phyloP scores from a whole-genome alignment of 1,139 yeast genomes.

The Arxiozyma heterogenica region DNA sequence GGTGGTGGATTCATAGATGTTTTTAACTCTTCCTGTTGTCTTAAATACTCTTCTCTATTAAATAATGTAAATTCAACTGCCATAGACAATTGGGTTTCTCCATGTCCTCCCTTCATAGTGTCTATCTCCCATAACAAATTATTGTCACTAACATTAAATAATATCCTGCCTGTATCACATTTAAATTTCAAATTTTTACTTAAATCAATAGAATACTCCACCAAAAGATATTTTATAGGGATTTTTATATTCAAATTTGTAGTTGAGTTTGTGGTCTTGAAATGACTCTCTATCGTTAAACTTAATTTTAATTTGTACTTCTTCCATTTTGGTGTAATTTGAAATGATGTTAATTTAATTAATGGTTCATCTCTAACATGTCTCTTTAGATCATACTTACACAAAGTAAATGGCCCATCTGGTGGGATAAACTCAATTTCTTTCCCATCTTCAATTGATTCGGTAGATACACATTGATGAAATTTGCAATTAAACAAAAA shows the following conservation, averaged over 20 bases:
- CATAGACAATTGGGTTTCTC: slow-evolving; percentile 45
- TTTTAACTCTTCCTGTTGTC: slow-evolving; percentile 39
- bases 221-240: slow-evolving; percentile 38
- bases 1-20: slow-evolving; percentile 38
- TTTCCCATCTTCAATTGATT: slow-evolving; percentile 36
- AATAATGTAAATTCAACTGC: slow-evolving; percentile 56
- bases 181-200: slow-evolving; percentile 50
- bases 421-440: slow-evolving; percentile 68
- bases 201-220: slow-evolving; percentile 38
- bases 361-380: slow-evolving; percentile 36
- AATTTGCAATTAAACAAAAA: slow-evolving; percentile 46
- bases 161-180: slow-evolving; percentile 56
- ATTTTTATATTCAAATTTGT: slow-evolving; percentile 48
- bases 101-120: slow-evolving; percentile 40
- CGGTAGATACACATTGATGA: slow-evolving; percentile 71
- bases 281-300: slow-evolving; percentile 43
- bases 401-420: slow-evolving; percentile 62
- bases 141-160: slow-evolving; percentile 56
- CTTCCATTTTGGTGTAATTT: slow-evolving; percentile 22
- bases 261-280: slow-evolving; percentile 56
- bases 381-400: slow-evolving; percentile 37
- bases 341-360: slow-evolving; percentile 23
- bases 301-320: slow-evolving; percentile 21
- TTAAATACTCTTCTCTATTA: slow-evolving; percentile 43
- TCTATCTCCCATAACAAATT: slow-evolving; percentile 55